A percentile compares a stretch with the other conserved stretches of the same genome.
These are phyloP conservation scores for Mucor irregularis DNA, from an alignment of 371 early-diverging fungal genomes.

Conservation along the genomic window DNA sequence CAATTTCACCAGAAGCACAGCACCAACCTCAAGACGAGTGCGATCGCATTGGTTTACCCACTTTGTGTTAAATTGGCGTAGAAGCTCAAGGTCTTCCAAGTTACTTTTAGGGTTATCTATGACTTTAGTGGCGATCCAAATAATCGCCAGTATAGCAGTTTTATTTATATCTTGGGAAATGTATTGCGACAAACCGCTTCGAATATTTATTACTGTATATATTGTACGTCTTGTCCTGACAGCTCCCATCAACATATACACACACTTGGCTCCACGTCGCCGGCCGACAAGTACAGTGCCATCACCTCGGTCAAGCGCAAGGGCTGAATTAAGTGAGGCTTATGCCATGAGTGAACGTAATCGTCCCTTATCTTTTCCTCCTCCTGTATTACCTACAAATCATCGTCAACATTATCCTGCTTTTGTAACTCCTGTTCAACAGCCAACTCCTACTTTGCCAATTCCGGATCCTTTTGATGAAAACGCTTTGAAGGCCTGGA, in stretches of 20 bases:
- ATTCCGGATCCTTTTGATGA: conserved; percentile 3
- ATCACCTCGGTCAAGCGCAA: conserved; percentile 16
- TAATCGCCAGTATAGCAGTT: conserved; percentile 35
- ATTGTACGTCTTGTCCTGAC: conserved; percentile 42
- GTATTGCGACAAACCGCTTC: conserved; percentile 51
- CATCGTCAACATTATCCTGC: conserved; percentile 22
- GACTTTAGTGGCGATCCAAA: conserved; percentile 36
- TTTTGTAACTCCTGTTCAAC: conserved; percentile 14
- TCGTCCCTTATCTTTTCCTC: conserved; percentile 26
- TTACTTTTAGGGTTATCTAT: conserved; percentile 37
- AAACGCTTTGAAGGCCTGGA: conserved; percentile 16
- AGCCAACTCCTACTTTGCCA: conserved; percentile 2
- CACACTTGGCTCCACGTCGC: conserved; percentile 44
- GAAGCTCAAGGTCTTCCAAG: conserved; percentile 46
- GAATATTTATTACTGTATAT: conserved; percentile 46
- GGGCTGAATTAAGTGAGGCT: conserved; percentile 34
- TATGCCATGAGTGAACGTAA: conserved; percentile 37
- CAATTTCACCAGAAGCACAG: conserved; percentile 42
- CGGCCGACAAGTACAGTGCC: conserved; percentile 16
- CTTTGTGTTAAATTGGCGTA: conserved; percentile 47
- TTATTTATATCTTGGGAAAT: conserved; percentile 46
- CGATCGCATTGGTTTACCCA: conserved; percentile 54
- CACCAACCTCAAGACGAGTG: conserved; percentile 46
- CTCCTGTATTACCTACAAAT: conserved; percentile 22
- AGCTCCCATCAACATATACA: conserved; percentile 42